Base-by-base conservation (phyloP, 148 eudicot genomes). In the Dysphania ambrosioides region DNA sequence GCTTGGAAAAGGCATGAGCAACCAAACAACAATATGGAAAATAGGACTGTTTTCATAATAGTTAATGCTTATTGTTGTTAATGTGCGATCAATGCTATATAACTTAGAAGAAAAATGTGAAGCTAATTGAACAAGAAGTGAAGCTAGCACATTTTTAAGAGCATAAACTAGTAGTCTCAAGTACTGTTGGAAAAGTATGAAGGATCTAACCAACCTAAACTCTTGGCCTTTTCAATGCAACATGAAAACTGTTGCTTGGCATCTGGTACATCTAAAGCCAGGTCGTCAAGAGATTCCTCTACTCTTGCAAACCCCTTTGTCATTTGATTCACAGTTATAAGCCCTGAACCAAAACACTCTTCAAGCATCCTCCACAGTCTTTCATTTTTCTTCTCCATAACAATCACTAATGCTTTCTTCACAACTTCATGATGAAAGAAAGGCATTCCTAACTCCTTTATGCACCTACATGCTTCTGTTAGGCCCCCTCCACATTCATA, bases 401-500 rank as follows among this genome's bases (percentile, higher is more conserved):
- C 68, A 6, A 60, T 68, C 61, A 87, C 85, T 26, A 85, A 47
- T 5, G 85, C 79, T 72, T 87, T 87, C 73, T 87, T 87, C 27
- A 87, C 90, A 57, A 87, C 82, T 65, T 87, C 90, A 27, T 87
- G 90, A 76, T 87, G 87, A 72, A 85, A 87, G 56, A 85, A 87
- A 0, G 88, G 88, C 88, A 83, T 80, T 5, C 84, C 84, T 58
- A 87, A 40, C 69, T 87, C 90, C 69, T 85, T 85, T 75, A 87
- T 85, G 64, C 90, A 87, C 44, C 79, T 80, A 74, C 78, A 85
- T 9, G 90, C 88, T 78, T 87, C 88, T 32, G 72, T 47, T 15
- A 47, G 53, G 18, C 77, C 91, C 6, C 91, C 91, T 57, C 91
- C 91, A 60, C 87, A 78, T 53, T 88, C 91, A 16, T 78, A 88